A percentile compares a stretch with the other conserved stretches of the same genome.
phyloP scores from a whole-genome alignment of 169 alveolate genomes.

The Plasmodium inui region DNA sequence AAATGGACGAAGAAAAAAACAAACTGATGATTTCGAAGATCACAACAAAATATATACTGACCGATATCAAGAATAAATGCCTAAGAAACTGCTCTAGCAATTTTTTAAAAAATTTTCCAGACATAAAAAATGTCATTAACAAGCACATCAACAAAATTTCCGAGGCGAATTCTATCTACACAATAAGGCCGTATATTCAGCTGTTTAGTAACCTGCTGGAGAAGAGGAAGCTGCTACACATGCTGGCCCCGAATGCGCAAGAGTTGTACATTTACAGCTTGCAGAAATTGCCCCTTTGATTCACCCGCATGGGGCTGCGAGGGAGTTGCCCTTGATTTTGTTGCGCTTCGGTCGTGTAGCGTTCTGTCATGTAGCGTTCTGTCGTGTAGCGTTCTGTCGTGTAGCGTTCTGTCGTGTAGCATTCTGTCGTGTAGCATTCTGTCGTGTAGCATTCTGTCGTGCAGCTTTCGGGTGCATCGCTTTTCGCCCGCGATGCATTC shows the following conservation, averaged over 20 bases:
- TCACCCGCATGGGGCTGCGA: background rate
- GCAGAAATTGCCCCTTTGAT: slow-evolving; percentile 30
- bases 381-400: too few relatives aligned
- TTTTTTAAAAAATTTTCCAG: slow-evolving; percentile 34
- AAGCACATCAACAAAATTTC: slow-evolving; percentile 21
- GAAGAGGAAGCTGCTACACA: slow-evolving; percentile 46
- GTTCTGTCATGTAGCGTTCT: too few relatives aligned
- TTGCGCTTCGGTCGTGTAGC: background rate
- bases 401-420: too few relatives aligned
- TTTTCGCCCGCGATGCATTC: background rate
- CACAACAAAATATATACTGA: slow-evolving; percentile 35
- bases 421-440: too few relatives aligned
- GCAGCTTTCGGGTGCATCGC: background rate
- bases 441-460: too few relatives aligned
- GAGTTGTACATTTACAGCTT: slow-evolving; percentile 28
- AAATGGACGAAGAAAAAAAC: slow-evolving; percentile 15
- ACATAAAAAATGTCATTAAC: slow-evolving; percentile 19
- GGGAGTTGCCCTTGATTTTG: background rate
- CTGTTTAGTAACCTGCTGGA: slow-evolving; percentile 23
- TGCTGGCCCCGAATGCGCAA: slow-evolving; percentile 28
- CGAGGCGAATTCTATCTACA: slow-evolving; percentile 14
- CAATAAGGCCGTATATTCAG: slow-evolving; percentile 34
- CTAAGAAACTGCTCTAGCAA: slow-evolving; percentile 26
- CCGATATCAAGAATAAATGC: slow-evolving; percentile 42
- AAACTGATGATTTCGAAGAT: slow-evolving; percentile 22